A percentile compares a stretch with the other conserved stretches of the same genome.
Conservation (phyloP, 805 yeast genomes). For the Candida khao-thaluensis region DNA sequence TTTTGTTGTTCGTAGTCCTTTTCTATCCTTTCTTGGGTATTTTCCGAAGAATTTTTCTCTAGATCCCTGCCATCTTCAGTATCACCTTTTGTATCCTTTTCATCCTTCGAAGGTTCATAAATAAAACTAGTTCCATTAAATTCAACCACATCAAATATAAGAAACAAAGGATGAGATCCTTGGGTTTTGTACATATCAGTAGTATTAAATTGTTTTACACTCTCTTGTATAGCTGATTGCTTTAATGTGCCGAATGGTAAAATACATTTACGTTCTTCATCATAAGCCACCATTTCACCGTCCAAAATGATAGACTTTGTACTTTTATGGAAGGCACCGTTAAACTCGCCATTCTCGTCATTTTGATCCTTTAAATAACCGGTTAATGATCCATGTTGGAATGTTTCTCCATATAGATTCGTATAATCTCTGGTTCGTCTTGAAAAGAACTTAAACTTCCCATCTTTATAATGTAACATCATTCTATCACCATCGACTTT, state of each 20-base stretch:
- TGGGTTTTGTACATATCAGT: slow-evolving; percentile 33
- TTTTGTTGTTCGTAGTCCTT: not conserved
- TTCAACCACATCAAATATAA: slow-evolving; percentile 72
- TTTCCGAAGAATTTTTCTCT: not conserved
- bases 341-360: not conserved
- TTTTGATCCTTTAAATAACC: slow-evolving; percentile 38
- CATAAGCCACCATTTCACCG: slow-evolving; percentile 94
- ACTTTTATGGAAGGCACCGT: slow-evolving; percentile 37
- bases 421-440: slow-evolving; percentile 76
- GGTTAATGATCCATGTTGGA: slow-evolving; percentile 53
- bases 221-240: slow-evolving; percentile 59
- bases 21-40: not conserved
- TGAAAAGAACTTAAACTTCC: slow-evolving; percentile 51
- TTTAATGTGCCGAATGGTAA: slow-evolving; percentile 83
- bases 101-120: slow-evolving; percentile 24
- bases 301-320: slow-evolving; percentile 56
- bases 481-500: slow-evolving; percentile 93
- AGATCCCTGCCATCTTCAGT: too few species aligned
- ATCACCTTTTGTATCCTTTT: not conserved
- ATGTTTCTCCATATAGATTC: slow-evolving; percentile 58
- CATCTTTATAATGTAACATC: slow-evolving; percentile 62
- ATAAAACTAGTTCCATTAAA: slow-evolving; percentile 64
- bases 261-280: slow-evolving; percentile 51
- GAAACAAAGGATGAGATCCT: slow-evolving; percentile 50
- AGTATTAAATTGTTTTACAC: slow-evolving; percentile 40